Evolutionary conservation across 805 yeast genomes (phyloP).

Genomic region (Metschnikowia matae): DNA sequence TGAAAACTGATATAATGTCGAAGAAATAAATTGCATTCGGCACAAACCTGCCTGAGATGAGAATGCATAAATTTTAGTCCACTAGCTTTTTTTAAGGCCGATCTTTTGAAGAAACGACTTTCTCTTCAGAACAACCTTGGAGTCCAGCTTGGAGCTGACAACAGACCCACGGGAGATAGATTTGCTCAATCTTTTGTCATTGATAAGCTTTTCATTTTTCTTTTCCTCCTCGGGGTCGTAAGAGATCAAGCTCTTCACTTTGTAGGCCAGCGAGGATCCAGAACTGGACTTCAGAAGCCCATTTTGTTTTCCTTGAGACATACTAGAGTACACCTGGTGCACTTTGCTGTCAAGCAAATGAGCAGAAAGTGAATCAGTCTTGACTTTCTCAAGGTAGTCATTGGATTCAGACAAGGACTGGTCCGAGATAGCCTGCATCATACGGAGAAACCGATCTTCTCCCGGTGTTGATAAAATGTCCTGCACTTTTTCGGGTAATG

Average conservation of each 20-base stretch:
- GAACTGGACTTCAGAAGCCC: conserved; percentile 11
- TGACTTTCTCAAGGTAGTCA: conserved; percentile 21
- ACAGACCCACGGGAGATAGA: conserved; percentile 13
- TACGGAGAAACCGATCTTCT: conserved; percentile 19
- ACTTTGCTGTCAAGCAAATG: conserved; percentile 25
- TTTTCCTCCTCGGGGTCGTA: conserved; percentile 32
- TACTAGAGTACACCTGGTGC: conserved; percentile 31
- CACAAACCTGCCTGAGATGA: background rate
- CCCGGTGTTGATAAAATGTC: conserved; percentile 3
- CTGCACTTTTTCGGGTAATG: conserved; percentile 3
- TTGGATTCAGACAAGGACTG: conserved; percentile 26
- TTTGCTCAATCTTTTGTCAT: conserved; percentile 14
- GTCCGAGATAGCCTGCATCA: conserved; percentile 25
- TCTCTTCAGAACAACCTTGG: conserved; percentile 12
- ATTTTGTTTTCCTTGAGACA: conserved; percentile 9
- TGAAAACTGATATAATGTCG: background rate
- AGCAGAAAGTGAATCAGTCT: conserved; percentile 11
- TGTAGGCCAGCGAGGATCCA: conserved; percentile 26
- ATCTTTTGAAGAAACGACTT: conserved; percentile 23
- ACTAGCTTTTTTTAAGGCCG: conserved; percentile 21
- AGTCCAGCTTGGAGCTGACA: conserved; percentile 7
- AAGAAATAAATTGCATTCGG: background rate
- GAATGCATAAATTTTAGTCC: background rate
- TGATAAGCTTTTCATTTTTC: conserved; percentile 15
- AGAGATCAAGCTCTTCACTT: conserved; percentile 39